Evolutionary conservation across 495 filamentous ascomycete species (phyloP).

Genomic region (Penicillium maclennaniae): DNA sequence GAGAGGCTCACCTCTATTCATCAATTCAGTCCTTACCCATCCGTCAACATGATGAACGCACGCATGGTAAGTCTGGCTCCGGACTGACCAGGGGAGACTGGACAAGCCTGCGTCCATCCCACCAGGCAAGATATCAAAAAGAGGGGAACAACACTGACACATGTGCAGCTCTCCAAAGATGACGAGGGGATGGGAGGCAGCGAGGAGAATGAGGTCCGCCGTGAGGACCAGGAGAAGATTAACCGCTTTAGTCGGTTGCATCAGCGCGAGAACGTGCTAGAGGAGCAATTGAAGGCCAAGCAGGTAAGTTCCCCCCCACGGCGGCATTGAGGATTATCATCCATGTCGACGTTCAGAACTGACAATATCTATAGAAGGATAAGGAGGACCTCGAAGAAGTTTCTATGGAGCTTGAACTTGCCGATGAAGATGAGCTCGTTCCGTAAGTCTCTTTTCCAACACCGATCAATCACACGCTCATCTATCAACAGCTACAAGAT

Average conservation of each 20-base stretch:
- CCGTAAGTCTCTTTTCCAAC: slow-evolving; percentile 54
- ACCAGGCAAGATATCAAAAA: background rate
- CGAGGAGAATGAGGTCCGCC: slow-evolving; percentile 85
- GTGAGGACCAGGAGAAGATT: slow-evolving; percentile 97
- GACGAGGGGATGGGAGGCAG: slow-evolving; percentile 67
- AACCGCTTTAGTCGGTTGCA: slow-evolving; percentile 95
- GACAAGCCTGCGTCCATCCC: background rate
- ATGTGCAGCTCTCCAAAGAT: slow-evolving; percentile 76
- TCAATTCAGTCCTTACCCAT: background rate
- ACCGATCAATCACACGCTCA: background rate
- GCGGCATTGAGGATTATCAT: background rate
- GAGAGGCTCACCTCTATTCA: background rate
- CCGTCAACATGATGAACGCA: slow-evolving; percentile 38
- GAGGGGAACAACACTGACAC: background rate
- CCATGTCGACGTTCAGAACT: background rate
- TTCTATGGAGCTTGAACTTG: slow-evolving; percentile 84
- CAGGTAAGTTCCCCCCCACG: slow-evolving; percentile 55
- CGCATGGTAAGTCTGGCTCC: slow-evolving; percentile 36
- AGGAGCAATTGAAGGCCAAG: slow-evolving; percentile 79
- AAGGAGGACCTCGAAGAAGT: slow-evolving; percentile 97
- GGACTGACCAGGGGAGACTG: background rate
- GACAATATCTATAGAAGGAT: slow-evolving; percentile 66
- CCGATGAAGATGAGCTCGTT: slow-evolving; percentile 89
- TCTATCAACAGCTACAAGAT: slow-evolving; percentile 76
- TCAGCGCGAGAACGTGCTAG: slow-evolving; percentile 70